A percentile compares a stretch with the other conserved stretches of the same genome.
Conservation (phyloP, 129 eudicot genomes). For the Silybum marianum region DNA sequence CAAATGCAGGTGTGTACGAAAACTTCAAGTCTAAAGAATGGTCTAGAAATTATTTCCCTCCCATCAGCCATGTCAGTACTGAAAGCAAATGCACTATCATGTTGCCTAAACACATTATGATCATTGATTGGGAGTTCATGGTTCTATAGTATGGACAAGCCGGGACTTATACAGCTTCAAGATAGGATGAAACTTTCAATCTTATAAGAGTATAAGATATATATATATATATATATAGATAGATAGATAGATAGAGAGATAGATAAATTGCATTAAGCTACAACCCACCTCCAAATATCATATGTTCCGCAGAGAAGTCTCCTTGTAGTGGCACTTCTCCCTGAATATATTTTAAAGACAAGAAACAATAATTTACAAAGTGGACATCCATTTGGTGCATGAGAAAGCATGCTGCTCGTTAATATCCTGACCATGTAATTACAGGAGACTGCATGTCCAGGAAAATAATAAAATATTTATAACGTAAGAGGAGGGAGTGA, state of each 20-base stretch:
- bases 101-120: not conserved
- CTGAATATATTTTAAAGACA: conserved; percentile 37
- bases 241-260: too few relatives aligned
- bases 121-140: not conserved
- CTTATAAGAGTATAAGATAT: not conserved
- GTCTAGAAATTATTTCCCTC: not conserved
- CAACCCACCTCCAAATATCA: conserved; percentile 94
- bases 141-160: not conserved
- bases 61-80: not conserved
- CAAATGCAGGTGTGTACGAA: not conserved
- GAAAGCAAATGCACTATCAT: not conserved
- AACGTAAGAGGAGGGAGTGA: not conserved
- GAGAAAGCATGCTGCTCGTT: conserved; percentile 3
- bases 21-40: not conserved
- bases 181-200: not conserved
- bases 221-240: too few relatives aligned
- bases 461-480: too few relatives aligned
- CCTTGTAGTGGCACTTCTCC: conserved; percentile 98
- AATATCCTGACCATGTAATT: conserved; percentile 3
- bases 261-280: too few relatives aligned
- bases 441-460: not conserved
- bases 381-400: conserved; percentile 11
- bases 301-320: conserved; percentile 99
- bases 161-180: not conserved
- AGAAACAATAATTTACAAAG: not conserved